Conservation (phyloP, 306 rosid genomes). For the Vicia faba region DNA sequence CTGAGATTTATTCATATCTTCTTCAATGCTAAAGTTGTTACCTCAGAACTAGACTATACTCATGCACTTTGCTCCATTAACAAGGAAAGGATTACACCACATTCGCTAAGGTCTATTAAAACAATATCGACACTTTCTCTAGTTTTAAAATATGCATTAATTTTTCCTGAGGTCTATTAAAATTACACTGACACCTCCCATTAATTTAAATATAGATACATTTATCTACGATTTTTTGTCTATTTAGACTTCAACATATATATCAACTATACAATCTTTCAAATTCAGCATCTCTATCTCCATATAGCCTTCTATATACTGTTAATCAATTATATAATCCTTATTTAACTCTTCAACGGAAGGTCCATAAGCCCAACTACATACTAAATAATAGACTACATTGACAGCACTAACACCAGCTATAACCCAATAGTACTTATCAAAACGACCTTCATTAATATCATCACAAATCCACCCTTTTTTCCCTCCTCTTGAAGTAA, state of each 20-base stretch:
- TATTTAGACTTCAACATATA: no score
- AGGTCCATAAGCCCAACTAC: slow-evolving; percentile 75
- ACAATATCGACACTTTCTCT: no score
- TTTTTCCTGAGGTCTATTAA: no score
- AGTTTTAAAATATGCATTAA: no score
- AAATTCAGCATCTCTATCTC: not conserved
- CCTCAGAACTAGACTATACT: no score
- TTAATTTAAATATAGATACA: not conserved
- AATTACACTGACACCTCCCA: no score
- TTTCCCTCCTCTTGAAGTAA: slow-evolving; percentile 61
- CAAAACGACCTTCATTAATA: slow-evolving; percentile 57
- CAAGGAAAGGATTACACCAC: no score
- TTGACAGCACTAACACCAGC: slow-evolving; percentile 47
- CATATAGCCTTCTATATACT: slow-evolving; percentile 1
- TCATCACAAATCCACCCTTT: slow-evolving; percentile 60
- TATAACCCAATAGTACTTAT: slow-evolving; percentile 59
- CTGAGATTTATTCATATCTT: no score
- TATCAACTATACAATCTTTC: no score
- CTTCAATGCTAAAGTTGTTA: not conserved
- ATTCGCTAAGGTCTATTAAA: no score
- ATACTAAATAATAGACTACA: slow-evolving; percentile 45
- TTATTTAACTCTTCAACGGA: slow-evolving; percentile 22
- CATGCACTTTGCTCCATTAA: no score
- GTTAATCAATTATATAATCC: not conserved
- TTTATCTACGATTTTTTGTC: not conserved